These are phyloP conservation scores for Trichaptum fuscoviolaceum DNA, from an alignment of 768 basidiomycete genomes.

Conservation along the genomic window DNA sequence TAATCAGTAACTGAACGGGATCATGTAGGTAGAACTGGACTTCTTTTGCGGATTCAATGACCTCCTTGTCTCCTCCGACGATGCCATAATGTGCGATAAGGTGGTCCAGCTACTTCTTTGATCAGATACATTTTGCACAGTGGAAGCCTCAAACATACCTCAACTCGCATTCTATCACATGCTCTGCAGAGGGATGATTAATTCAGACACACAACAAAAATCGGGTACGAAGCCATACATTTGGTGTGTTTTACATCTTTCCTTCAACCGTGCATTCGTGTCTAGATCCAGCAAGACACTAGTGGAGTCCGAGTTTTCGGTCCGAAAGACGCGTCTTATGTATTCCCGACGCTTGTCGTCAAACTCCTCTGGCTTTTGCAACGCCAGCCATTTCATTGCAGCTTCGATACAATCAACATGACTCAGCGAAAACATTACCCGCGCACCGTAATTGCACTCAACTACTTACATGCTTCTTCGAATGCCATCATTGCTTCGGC, in stretches of 20 bases:
- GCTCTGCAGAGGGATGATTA: too few relatives aligned
- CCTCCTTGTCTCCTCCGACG: background rate
- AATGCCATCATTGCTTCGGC: background rate
- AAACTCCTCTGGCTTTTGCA: background rate
- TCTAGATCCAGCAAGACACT: background rate
- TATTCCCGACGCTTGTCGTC: background rate
- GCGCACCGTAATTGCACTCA: background rate
- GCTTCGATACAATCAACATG: background rate
- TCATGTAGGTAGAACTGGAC: background rate
- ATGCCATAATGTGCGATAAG: background rate
- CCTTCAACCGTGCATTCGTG: background rate
- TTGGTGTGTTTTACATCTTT: background rate
- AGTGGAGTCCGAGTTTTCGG: too few relatives aligned
- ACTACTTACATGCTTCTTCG: background rate
- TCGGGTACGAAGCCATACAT: background rate
- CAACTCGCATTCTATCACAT: background rate
- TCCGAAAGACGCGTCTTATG: background rate
- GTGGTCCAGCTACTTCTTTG: background rate
- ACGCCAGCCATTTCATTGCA: background rate
- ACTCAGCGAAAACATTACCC: background rate
- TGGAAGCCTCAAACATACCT: background rate
- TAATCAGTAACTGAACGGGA: background rate
- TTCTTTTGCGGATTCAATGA: background rate
- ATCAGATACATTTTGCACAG: background rate
- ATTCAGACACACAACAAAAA: background rate